Conservation (phyloP, 305 asterid genomes). For the Fraxinus xanthoxyloides region DNA sequence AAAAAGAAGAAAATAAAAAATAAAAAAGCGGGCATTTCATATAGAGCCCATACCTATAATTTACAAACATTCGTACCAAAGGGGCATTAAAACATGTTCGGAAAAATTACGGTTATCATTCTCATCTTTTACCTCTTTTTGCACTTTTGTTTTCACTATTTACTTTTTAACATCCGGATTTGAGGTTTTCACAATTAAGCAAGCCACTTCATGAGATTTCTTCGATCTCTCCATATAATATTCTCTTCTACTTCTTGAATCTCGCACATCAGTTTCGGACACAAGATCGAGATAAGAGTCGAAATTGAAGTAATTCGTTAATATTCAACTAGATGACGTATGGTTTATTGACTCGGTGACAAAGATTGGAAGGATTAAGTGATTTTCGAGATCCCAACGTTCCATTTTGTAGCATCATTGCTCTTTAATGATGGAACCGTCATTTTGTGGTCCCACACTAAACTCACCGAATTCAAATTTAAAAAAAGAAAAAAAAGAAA, state of each 20-base stretch:
- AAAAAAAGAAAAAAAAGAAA: no score
- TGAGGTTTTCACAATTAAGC: neutral
- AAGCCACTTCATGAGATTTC: neutral
- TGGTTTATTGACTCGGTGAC: neutral
- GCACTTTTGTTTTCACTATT: neutral
- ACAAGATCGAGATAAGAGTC: neutral
- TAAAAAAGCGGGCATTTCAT: neutral
- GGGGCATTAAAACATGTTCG: neutral
- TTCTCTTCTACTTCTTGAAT: neutral
- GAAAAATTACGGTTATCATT: neutral
- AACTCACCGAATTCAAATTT: neutral
- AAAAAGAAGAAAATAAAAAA: no score
- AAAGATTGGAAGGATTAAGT: neutral
- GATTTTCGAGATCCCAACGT: neutral
- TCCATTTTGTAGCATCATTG: neutral
- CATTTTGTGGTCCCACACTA: neutral
- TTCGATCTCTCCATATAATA: neutral
- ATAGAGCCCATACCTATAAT: neutral
- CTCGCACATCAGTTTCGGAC: neutral
- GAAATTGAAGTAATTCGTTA: neutral
- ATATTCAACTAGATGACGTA: neutral
- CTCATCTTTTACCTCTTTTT: neutral
- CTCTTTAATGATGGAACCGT: neutral
- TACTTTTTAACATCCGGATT: neutral
- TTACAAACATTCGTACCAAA: neutral